Percentiles rank a stretch among this genome's conserved stretches.
These are phyloP conservation scores for Pharus latifolius DNA, from an alignment of 176 grass and related monocot genomes.

Conservation along the genomic window DNA sequence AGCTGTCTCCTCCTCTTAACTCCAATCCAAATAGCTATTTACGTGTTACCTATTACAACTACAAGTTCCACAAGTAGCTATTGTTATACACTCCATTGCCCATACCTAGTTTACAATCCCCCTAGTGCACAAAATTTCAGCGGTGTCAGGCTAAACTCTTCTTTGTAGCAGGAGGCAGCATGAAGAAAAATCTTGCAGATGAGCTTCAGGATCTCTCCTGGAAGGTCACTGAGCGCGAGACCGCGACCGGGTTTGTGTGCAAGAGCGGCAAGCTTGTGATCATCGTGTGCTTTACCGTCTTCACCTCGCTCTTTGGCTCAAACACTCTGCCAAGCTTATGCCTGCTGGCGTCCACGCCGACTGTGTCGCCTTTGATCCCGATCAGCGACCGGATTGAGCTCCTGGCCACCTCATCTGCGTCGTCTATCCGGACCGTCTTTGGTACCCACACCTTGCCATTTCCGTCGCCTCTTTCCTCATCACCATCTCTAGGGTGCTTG, in stretches of 20 bases:
- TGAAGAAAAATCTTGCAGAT: not conserved
- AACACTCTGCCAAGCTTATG: conserved; percentile 38
- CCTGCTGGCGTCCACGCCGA: not conserved
- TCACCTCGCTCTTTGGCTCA: conserved; percentile 14
- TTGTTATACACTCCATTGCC: not conserved
- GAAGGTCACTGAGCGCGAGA: conserved; percentile 58
- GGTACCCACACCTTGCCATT: conserved; percentile 43
- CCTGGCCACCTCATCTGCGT: conserved; percentile 55
- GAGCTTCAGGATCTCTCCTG: conserved; percentile 48
- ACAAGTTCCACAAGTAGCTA: conserved; percentile 19
- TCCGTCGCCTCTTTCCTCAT: not conserved
- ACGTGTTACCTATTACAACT: conserved; percentile 7
- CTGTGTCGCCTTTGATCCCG: conserved; percentile 14
- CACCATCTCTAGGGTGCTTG: conserved; percentile 61
- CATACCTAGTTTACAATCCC: conserved; percentile 14
- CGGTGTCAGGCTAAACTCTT: conserved; percentile 7
- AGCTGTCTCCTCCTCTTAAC: conserved; percentile 6
- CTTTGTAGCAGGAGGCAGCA: not conserved
- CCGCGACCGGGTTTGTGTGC: conserved; percentile 54
- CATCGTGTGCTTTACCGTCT: not conserved
- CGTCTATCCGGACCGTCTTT: conserved; percentile 58
- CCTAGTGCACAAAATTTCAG: conserved; percentile 44
- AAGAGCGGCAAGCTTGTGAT: conserved; percentile 23
- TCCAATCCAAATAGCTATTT: conserved; percentile 26
- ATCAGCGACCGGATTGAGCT: conserved; percentile 58